Percentiles rank a stretch among this genome's conserved stretches.
Conservation (phyloP, 306 rosid genomes). For the Ammopiptanthus mongolicus region DNA sequence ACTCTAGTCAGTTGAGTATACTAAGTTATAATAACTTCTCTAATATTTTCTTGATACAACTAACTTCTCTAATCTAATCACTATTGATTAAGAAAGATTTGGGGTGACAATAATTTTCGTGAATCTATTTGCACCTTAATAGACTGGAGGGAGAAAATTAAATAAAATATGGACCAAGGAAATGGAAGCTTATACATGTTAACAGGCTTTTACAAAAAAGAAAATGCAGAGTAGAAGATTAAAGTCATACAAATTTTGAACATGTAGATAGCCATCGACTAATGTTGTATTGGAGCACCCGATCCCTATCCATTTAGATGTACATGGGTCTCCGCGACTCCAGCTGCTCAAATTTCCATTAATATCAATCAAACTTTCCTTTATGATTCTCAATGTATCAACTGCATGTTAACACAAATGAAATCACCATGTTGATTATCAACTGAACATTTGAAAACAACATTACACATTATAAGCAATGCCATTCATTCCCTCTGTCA, state of each 20-base stretch:
- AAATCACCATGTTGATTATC: slow-evolving; percentile 12
- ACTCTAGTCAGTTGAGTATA: neutral
- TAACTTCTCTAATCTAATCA: neutral
- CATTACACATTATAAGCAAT: neutral
- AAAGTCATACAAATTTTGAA: slow-evolving; percentile 56
- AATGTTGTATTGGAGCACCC: slow-evolving; percentile 42
- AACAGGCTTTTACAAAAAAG: neutral
- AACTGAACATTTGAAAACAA: neutral
- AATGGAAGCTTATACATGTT: neutral
- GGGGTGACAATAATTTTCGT: neutral
- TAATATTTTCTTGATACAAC: neutral
- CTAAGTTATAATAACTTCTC: neutral
- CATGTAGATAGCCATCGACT: slow-evolving; percentile 51
- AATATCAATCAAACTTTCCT: slow-evolving; percentile 50
- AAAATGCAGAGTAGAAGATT: neutral
- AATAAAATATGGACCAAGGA: neutral
- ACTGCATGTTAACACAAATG: slow-evolving; percentile 46
- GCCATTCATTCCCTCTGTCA: neutral
- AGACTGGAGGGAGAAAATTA: neutral
- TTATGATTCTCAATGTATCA: slow-evolving; percentile 48
- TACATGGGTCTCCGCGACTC: slow-evolving; percentile 84
- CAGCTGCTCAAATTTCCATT: slow-evolving; percentile 68
- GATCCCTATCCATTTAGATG: slow-evolving; percentile 73
- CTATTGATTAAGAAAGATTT: neutral
- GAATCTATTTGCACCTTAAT: neutral